Conservation (phyloP, 495 filamentous ascomycete genomes). For the Neurospora hispaniola region DNA sequence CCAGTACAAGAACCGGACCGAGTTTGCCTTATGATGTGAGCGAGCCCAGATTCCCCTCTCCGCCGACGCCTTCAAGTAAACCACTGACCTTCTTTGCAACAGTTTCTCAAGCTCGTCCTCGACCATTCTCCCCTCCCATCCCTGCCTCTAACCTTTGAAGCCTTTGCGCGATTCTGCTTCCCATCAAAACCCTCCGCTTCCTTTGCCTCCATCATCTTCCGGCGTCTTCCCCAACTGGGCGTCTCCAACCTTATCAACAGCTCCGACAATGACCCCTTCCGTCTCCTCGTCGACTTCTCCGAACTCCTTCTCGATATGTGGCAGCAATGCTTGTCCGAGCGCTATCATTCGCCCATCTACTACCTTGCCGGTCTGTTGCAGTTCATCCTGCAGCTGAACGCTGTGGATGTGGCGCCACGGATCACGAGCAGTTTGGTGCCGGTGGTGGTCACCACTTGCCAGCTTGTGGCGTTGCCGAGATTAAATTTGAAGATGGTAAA, state of each 20-base stretch:
- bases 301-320: slow-evolving; percentile 34
- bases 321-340: slow-evolving; percentile 31
- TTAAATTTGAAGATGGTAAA: slow-evolving; percentile 5
- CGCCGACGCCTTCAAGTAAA: not conserved
- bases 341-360: slow-evolving; percentile 32
- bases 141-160: slow-evolving; percentile 31
- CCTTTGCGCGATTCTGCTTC: slow-evolving; percentile 29
- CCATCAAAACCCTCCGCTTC: slow-evolving; percentile 29
- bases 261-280: slow-evolving; percentile 18
- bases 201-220: slow-evolving; percentile 33
- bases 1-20: not conserved
- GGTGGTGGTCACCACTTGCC: slow-evolving; percentile 27
- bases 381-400: slow-evolving; percentile 31
- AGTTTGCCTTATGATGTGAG: slow-evolving; percentile 27
- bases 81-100: slow-evolving; percentile 1
- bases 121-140: slow-evolving; percentile 28
- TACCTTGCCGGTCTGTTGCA: slow-evolving; percentile 29
- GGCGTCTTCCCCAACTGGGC: slow-evolving; percentile 29
- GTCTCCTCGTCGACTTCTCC: slow-evolving; percentile 33
- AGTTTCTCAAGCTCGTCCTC: slow-evolving; percentile 35
- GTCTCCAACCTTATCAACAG: slow-evolving; percentile 8
- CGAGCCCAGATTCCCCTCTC: slow-evolving; percentile 4
- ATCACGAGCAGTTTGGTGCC: slow-evolving; percentile 32
- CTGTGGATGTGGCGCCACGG: slow-evolving; percentile 28
- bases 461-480: slow-evolving; percentile 19